These are phyloP conservation scores for Endocarpon pusillum DNA, from an alignment of 495 filamentous ascomycete species.

Conservation along the genomic window DNA sequence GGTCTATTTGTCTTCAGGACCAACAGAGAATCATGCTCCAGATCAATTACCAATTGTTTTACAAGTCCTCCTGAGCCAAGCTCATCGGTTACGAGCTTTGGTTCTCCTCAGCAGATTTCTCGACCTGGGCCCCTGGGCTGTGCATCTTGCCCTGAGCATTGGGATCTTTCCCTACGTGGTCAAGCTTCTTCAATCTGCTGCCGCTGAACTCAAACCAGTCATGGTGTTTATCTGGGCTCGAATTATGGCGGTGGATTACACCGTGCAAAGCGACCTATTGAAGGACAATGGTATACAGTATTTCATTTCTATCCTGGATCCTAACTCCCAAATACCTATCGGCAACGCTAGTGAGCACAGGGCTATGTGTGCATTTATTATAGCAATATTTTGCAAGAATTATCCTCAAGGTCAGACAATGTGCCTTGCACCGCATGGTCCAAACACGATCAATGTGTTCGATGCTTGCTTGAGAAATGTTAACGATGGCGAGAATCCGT, in stretches of 20 bases:
- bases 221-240: slow-evolving; percentile 99
- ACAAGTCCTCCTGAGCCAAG: slow-evolving; percentile 89
- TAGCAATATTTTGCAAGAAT: slow-evolving; percentile 89
- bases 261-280: slow-evolving; percentile 78
- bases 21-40: slow-evolving; percentile 66
- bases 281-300: slow-evolving; percentile 96
- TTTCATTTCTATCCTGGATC: slow-evolving; percentile 80
- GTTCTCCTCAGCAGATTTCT: slow-evolving; percentile 88
- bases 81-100: slow-evolving; percentile 80
- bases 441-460: slow-evolving; percentile 64
- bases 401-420: slow-evolving; percentile 82
- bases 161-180: slow-evolving; percentile 98
- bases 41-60: slow-evolving; percentile 93
- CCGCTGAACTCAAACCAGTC: slow-evolving; percentile 84
- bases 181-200: slow-evolving; percentile 88
- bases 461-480: slow-evolving; percentile 66
- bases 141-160: slow-evolving; percentile 88
- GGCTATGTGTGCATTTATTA: slow-evolving; percentile 97
- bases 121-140: slow-evolving; percentile 92
- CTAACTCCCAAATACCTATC: slow-evolving; percentile 63
- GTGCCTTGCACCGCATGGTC: too few species aligned
- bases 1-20: slow-evolving; percentile 81
- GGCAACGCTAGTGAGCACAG: slow-evolving; percentile 80
- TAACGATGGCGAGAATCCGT: slow-evolving; percentile 66
- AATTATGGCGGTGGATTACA: slow-evolving; percentile 86